These are phyloP conservation scores for Austroboletus festivus DNA, from an alignment of 768 basidiomycete species.

Conservation along the genomic window DNA sequence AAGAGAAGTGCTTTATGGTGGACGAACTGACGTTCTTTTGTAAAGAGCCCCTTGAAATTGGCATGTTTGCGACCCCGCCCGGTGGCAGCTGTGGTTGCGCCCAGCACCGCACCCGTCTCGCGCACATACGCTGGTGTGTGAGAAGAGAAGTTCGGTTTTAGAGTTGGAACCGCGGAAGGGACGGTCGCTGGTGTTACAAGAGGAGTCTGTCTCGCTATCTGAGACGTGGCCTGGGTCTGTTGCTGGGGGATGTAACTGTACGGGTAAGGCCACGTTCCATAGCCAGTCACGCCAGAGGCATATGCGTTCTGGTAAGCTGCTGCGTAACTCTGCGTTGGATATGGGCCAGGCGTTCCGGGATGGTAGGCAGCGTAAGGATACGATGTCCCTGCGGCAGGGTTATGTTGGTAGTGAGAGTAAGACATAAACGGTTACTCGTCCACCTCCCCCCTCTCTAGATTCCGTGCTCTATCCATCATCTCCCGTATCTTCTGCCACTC, in stretches of 20 bases:
- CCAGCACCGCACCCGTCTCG: constrained; percentile 40
- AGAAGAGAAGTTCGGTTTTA: constrained; percentile 49
- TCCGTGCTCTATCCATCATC: constrained; percentile 72
- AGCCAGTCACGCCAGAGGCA: constrained; percentile 64
- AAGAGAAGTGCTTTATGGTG: not conserved
- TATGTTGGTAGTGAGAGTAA: constrained; percentile 36
- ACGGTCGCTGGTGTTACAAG: constrained; percentile 31
- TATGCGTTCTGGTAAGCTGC: constrained; percentile 45
- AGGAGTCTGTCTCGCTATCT: constrained; percentile 29
- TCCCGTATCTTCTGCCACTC: constrained; percentile 70
- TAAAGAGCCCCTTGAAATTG: constrained; percentile 70
- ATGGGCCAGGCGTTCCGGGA: constrained; percentile 43
- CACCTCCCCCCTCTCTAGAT: constrained; percentile 55
- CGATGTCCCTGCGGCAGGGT: constrained; percentile 43
- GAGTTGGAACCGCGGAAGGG: constrained; percentile 29
- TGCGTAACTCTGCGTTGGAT: constrained; percentile 49
- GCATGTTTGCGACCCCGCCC: constrained; percentile 62
- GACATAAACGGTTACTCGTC: constrained; percentile 29
- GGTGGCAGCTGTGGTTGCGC: constrained; percentile 38
- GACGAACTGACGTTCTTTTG: constrained; percentile 67
- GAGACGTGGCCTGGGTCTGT: constrained; percentile 25
- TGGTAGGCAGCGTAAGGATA: constrained; percentile 68
- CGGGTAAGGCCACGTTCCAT: constrained; percentile 67
- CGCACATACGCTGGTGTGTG: constrained; percentile 51
- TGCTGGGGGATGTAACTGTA: constrained; percentile 56